Percentiles rank a stretch among this genome's conserved stretches.
These are phyloP conservation scores for Aspergillus floridensis DNA, from an alignment of 2,329 filamentous ascomycete genomes.

Conservation along the genomic window DNA sequence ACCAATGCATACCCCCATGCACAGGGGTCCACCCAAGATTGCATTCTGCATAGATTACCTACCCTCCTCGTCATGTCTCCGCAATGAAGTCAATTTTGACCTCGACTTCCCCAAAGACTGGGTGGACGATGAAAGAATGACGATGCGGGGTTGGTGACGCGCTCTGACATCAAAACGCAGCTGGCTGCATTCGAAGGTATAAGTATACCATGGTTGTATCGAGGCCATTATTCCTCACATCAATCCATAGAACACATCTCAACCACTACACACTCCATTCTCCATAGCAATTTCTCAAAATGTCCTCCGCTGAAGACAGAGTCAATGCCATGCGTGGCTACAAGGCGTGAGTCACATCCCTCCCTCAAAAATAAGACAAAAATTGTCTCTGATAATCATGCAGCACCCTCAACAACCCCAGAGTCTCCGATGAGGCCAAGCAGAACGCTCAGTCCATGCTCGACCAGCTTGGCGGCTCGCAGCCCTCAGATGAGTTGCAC, in stretches of 20 bases:
- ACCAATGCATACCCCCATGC: not conserved
- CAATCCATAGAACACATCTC: not conserved
- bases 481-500: slow-evolving; percentile 17
- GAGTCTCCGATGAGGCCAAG: slow-evolving; percentile 19
- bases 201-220: not conserved
- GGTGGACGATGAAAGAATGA: not conserved
- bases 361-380: not conserved
- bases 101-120: not conserved
- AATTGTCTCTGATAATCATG: not conserved
- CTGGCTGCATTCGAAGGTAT: not conserved
- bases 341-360: slow-evolving; percentile 1
- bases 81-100: not conserved
- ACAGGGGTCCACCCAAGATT: not conserved
- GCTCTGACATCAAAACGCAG: not conserved
- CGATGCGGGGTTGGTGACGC: not conserved
- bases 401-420: slow-evolving; percentile 21
- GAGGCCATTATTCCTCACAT: not conserved
- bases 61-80: not conserved
- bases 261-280: not conserved
- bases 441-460: slow-evolving; percentile 19
- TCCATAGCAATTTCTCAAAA: not conserved
- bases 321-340: slow-evolving; percentile 10
- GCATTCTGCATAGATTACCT: not conserved
- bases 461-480: slow-evolving; percentile 15
- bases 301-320: slow-evolving; percentile 2